Evolutionary conservation across 1,139 yeast genomes (phyloP).

Genomic region (Neolecta irregularis): DNA sequence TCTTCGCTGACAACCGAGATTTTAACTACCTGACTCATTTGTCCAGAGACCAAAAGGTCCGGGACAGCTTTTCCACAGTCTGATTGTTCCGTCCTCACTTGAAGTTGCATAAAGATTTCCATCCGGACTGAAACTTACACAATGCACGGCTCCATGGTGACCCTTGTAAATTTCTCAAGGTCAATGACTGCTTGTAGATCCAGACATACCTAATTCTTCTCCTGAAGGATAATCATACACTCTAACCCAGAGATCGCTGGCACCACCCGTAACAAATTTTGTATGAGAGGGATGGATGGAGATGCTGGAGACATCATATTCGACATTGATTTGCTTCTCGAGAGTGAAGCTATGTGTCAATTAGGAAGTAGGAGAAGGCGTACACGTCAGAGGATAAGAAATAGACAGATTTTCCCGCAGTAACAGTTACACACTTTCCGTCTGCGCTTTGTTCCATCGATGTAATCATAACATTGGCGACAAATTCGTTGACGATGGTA

Average conservation of each 20-base stretch:
- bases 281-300: conserved; percentile 19
- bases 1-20: no score
- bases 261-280: conserved; percentile 22
- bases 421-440: conserved; percentile 18
- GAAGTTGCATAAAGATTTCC: conserved; percentile 41
- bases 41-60: conserved; percentile 28
- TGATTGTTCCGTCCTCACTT: conserved; percentile 51
- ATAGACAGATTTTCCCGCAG: conserved; percentile 20
- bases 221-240: conserved; percentile 23
- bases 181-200: conserved; percentile 1
- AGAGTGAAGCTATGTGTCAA: conserved; percentile 14
- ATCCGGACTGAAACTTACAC: conserved; percentile 25
- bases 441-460: conserved; percentile 8
- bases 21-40: no score
- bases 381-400: conserved; percentile 18
- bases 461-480: conserved; percentile 7
- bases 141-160: conserved; percentile 29
- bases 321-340: conserved; percentile 19
- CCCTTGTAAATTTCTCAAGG: conserved; percentile 19
- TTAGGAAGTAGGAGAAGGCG: not conserved
- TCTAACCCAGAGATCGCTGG: conserved; percentile 25
- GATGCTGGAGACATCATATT: conserved; percentile 22
- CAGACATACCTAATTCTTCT: conserved; percentile 19
- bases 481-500: conserved; percentile 9
- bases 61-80: conserved; percentile 37